Percentiles rank a stretch among this genome's conserved stretches.
Conservation (phyloP, 176 grass and related monocot genomes). For the Cenchrus purpureus region DNA sequence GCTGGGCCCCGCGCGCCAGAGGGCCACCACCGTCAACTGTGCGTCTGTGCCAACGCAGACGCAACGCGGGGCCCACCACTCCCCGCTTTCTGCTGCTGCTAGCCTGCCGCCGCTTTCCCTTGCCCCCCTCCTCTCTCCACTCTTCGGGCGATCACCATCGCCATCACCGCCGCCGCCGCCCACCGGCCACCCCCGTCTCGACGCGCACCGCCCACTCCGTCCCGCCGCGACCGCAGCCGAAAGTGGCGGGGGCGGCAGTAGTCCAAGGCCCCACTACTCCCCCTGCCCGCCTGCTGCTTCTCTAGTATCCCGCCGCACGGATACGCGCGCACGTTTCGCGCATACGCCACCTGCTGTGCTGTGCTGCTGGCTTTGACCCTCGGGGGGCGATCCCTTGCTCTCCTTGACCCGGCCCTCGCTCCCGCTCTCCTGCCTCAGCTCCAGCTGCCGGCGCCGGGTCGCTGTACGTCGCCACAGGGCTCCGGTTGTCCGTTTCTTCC, state of each 20-base stretch:
- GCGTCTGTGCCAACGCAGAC: background rate
- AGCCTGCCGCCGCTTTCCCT: constrained; percentile 13
- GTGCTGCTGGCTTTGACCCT: constrained; percentile 31
- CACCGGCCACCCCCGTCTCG: background rate
- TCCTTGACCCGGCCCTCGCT: background rate
- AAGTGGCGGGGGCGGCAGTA: constrained; percentile 23
- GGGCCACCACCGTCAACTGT: constrained; percentile 4
- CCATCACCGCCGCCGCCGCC: constrained; percentile 38
- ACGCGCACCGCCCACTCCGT: constrained; percentile 9
- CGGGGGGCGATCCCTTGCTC: background rate
- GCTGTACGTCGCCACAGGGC: constrained; percentile 32
- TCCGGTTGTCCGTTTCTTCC: constrained; percentile 28
- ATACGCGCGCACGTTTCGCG: constrained; percentile 34
- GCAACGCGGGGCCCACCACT: constrained; percentile 23
- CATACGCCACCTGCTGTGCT: background rate
- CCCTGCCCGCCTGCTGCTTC: background rate
- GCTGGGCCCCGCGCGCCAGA: too few species aligned
- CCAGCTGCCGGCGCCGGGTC: background rate
- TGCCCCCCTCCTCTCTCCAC: background rate
- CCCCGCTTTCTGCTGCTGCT: constrained; percentile 27
- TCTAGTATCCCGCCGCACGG: constrained; percentile 7
- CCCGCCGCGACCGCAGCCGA: constrained; percentile 24
- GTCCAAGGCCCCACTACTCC: background rate
- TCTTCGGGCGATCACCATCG: constrained; percentile 41
- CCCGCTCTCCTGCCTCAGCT: background rate